Evolutionary conservation across 768 basidiomycete species (phyloP), one percentile per base, ranked within the genome.

Genomic region (Mycena belliarum): DNA sequence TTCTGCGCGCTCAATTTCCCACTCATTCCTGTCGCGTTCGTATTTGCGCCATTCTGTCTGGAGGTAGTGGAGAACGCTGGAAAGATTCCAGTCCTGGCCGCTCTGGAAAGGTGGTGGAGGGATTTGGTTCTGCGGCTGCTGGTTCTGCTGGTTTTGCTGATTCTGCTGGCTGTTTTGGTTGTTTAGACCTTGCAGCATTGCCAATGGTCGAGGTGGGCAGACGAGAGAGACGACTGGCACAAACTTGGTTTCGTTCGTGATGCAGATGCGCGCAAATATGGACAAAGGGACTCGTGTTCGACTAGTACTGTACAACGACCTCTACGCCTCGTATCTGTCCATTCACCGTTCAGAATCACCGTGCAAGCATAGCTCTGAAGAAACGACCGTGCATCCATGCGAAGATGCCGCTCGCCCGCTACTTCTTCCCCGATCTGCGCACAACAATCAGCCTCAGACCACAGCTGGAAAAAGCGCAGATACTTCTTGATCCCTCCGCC

Each of bases 1-100:
- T 75, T 98, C 97, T 29, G 97, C 97, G 65, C 97, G 82, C 75
- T 98, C 97, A 67, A 99, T 99, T 80, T 99, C 97, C 96, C 96
- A 99, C 76, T 99, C 97, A 71, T 99, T 99, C 68, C 96, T 83
- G 77, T 99, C 97, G 72, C 95, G 88, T 74, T 98, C 97, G 69
- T 97, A 98, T 59, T 93, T 82, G 61, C 97, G 82, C 93, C 95
- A 98, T 79, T 99, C 97, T 21, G 93, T 93, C 77, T 99, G 97
- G 49, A 98, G 82, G 73, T 93, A 99, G 78, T 99, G 97, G 60
- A 99, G 82, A 57, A 98, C 95, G 68, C 85, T 89, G 7, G 95
- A 95, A 52, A 98, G 86, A 45, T 89, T 97, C 72, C 90, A 92
- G 74, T 96, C 94, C 72, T 93, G 91, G 40, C 62, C 62, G 32